These are phyloP conservation scores for Russula lepida DNA, from an alignment of 768 basidiomycete species.

Conservation along the genomic window DNA sequence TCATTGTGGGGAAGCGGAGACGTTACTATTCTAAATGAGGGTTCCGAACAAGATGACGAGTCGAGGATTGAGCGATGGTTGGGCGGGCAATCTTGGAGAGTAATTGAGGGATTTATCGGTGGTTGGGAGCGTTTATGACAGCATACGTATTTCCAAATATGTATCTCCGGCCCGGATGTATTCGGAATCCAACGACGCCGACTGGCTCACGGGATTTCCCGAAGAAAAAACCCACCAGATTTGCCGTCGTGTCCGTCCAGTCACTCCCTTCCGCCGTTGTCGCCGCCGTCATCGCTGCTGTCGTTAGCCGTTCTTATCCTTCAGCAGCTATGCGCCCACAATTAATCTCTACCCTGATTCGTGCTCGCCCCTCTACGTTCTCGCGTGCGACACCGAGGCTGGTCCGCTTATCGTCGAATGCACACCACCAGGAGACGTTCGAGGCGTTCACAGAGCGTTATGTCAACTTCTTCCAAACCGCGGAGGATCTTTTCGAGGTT, in stretches of 20 bases:
- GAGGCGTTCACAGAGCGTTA: conserved; percentile 93
- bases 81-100: conserved; percentile 48
- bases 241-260: conserved; percentile 2
- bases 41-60: conserved; percentile 32
- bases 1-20: conserved; percentile 69
- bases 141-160: not conserved
- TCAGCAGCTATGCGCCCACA: conserved; percentile 42
- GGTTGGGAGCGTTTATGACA: conserved; percentile 29
- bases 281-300: conserved; percentile 10
- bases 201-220: conserved; percentile 10
- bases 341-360: conserved; percentile 54
- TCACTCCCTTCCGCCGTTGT: not conserved
- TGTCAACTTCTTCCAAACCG: conserved; percentile 85
- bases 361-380: conserved; percentile 44
- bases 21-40: conserved; percentile 59
- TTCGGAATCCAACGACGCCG: not conserved
- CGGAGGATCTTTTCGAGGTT: conserved; percentile 95
- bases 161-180: not conserved
- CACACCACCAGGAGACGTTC: conserved; percentile 84
- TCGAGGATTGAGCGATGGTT: conserved; percentile 56
- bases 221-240: conserved; percentile 12
- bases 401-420: conserved; percentile 43
- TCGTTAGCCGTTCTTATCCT: not conserved
- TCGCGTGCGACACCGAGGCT: conserved; percentile 36
- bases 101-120: conserved; percentile 52